Percentiles rank a stretch among this genome's conserved stretches.
These are phyloP conservation scores for Citrus inodora DNA, from an alignment of 345 rosid genomes.

Conservation along the genomic window DNA sequence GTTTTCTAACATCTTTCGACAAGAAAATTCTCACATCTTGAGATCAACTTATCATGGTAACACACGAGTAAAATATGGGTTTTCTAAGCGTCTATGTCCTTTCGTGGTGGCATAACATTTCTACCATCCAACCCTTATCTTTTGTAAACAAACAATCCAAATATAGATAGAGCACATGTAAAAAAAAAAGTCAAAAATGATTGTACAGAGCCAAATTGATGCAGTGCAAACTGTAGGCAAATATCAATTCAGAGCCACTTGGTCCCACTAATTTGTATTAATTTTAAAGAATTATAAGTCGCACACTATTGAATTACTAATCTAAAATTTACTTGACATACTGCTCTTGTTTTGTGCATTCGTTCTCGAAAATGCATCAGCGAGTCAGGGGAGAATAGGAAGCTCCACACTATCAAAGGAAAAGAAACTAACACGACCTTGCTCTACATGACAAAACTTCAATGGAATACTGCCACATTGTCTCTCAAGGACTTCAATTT, in stretches of 20 bases:
- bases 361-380: neutral
- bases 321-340: neutral
- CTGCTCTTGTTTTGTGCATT: neutral
- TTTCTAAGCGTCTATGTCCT: neutral
- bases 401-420: slow-evolving; percentile 42
- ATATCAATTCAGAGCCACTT: neutral
- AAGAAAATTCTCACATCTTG: neutral
- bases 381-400: slow-evolving; percentile 44
- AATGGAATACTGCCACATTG: slow-evolving; percentile 39
- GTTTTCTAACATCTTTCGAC: neutral
- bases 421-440: slow-evolving; percentile 70
- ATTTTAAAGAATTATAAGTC: neutral
- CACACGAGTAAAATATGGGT: neutral
- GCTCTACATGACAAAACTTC: slow-evolving; percentile 58
- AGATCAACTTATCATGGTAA: neutral
- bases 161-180: neutral
- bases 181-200: neutral
- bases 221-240: neutral
- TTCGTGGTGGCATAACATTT: neutral
- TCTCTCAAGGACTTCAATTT: slow-evolving; percentile 49
- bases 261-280: neutral
- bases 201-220: neutral
- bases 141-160: neutral
- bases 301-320: neutral
- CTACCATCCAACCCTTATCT: neutral